Evolutionary conservation across 306 rosid genomes (phyloP).

Genomic region (Castanopsis chinensis): DNA sequence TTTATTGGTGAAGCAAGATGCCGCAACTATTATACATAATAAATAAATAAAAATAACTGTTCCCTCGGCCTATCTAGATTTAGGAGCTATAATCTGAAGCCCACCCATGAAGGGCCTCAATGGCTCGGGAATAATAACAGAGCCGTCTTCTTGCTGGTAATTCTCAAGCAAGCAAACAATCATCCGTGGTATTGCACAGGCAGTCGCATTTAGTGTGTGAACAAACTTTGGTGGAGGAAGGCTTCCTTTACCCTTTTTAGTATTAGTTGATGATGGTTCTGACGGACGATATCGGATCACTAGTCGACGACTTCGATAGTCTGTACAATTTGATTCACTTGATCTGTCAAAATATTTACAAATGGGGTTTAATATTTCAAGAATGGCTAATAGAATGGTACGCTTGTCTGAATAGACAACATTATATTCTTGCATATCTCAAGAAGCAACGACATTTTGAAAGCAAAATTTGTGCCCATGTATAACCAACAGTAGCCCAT

Average conservation of each 20-base stretch:
- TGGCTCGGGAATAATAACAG: slow-evolving; percentile 69
- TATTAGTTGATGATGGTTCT: slow-evolving; percentile 36
- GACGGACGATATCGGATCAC: slow-evolving; percentile 80
- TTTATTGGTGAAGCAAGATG: background rate
- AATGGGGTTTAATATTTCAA: background rate
- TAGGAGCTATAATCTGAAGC: slow-evolving; percentile 47
- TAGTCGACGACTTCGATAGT: slow-evolving; percentile 84
- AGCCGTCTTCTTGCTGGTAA: slow-evolving; percentile 87
- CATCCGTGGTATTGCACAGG: slow-evolving; percentile 93
- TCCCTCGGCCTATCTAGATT: slow-evolving; percentile 22
- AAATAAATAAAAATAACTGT: background rate
- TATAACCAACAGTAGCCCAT: background rate
- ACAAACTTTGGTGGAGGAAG: slow-evolving; percentile 72
- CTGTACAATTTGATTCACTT: slow-evolving; percentile 87
- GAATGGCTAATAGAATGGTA: background rate
- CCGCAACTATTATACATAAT: background rate
- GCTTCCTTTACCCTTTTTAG: slow-evolving; percentile 65
- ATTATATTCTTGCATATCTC: background rate
- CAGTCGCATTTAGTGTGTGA: slow-evolving; percentile 93
- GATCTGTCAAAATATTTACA: slow-evolving; percentile 56
- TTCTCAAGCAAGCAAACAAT: slow-evolving; percentile 80
- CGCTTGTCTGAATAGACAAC: background rate
- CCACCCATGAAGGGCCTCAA: slow-evolving; percentile 89
- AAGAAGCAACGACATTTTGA: background rate
- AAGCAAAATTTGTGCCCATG: background rate